A percentile compares a stretch with the other conserved stretches of the same genome.
Evolutionary conservation across 768 basidiomycete species (phyloP).

Genomic region (Coprinopsis marcescibilis): DNA sequence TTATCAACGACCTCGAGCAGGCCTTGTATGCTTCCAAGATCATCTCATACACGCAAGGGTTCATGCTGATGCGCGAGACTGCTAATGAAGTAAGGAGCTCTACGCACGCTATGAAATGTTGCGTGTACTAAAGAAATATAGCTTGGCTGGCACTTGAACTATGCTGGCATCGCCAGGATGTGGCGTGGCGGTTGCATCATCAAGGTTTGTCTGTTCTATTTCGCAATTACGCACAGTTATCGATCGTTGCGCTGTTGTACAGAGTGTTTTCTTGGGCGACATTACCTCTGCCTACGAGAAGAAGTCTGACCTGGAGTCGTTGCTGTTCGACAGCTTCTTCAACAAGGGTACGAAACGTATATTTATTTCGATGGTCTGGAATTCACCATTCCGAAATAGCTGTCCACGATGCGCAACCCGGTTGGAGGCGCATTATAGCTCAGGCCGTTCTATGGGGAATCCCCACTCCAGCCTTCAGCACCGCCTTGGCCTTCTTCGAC

Average conservation of each 20-base stretch:
- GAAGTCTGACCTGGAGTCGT: constrained; percentile 77
- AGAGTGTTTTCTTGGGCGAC: constrained; percentile 92
- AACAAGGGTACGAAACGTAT: constrained; percentile 58
- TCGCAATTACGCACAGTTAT: background rate
- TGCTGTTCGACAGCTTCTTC: constrained; percentile 97
- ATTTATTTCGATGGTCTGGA: background rate
- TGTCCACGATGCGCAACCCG: constrained; percentile 90
- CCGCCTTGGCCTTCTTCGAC: constrained; percentile 97
- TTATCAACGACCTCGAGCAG: constrained; percentile 99
- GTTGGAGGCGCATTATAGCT: constrained; percentile 96
- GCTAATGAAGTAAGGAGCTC: constrained; percentile 78
- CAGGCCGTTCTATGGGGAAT: constrained; percentile 98
- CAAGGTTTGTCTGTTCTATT: constrained; percentile 47
- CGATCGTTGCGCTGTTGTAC: background rate
- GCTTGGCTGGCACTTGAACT: constrained; percentile 90
- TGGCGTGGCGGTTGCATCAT: constrained; percentile 99
- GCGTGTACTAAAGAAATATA: constrained; percentile 19
- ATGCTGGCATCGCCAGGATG: constrained; percentile 96
- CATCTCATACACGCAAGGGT: constrained; percentile 99
- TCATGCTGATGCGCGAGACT: constrained; percentile 98
- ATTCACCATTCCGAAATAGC: constrained; percentile 36
- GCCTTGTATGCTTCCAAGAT: constrained; percentile 99
- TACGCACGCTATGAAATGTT: background rate
- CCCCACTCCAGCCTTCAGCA: constrained; percentile 96
- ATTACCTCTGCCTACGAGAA: constrained; percentile 89